Conservation (phyloP, 257 asterid genomes). For the Rubia yunnanensis region DNA sequence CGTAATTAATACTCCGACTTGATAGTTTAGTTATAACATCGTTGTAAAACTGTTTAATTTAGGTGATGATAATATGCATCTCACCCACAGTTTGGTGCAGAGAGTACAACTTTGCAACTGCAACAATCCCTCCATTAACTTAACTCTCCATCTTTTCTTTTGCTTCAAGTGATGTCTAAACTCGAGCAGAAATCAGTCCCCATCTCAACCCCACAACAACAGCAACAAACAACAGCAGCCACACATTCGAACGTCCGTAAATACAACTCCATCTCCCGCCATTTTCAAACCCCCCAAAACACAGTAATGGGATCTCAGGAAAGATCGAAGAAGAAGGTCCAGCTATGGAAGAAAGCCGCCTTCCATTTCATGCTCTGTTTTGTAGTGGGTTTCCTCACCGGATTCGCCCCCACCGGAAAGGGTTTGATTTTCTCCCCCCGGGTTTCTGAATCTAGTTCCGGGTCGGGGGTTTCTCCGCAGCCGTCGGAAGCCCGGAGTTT, state of each 20-base stretch:
- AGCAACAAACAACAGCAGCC: constrained; percentile 13
- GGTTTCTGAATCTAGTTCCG: constrained; percentile 8
- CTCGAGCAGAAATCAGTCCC: constrained; percentile 35
- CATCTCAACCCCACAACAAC: constrained; percentile 3
- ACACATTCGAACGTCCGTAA: constrained; percentile 11
- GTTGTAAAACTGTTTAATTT: constrained; percentile 13
- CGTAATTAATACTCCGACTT: constrained; percentile 1
- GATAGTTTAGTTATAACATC: neutral
- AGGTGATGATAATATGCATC: constrained; percentile 55
- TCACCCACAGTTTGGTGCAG: constrained; percentile 66
- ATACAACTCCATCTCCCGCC: constrained; percentile 18
- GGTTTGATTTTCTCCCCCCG: constrained; percentile 27
- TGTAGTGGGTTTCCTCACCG: constrained; percentile 84
- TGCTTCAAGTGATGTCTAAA: constrained; percentile 44
- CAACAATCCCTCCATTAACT: too few relatives aligned
- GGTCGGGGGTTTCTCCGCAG: constrained; percentile 30
- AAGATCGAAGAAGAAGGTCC: constrained; percentile 69
- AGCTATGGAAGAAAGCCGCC: constrained; percentile 67
- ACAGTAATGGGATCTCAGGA: constrained; percentile 51
- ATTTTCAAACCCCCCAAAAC: constrained; percentile 5
- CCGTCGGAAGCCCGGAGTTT: constrained; percentile 30
- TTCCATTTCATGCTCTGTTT: constrained; percentile 70
- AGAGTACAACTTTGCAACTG: too few relatives aligned
- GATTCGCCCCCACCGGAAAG: constrained; percentile 68
- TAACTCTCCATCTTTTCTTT: constrained; percentile 31